Evolutionary conservation across 2,329 filamentous ascomycete species (phyloP).

Genomic region (Rachicladosporium sp.): DNA sequence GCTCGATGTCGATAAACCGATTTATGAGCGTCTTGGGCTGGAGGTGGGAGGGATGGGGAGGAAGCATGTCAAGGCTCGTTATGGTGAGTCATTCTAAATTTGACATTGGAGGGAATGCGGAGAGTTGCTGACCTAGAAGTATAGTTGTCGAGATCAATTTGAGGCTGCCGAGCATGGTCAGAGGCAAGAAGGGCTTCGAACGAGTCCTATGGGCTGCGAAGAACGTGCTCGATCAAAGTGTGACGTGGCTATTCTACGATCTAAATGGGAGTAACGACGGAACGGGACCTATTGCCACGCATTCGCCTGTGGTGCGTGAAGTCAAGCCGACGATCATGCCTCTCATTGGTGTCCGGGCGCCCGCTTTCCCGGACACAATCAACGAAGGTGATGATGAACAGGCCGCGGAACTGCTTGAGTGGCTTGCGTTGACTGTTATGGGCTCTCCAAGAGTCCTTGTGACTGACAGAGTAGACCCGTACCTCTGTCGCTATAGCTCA

Average conservation of each 20-base stretch:
- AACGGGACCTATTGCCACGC: constrained; percentile 12
- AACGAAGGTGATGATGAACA: constrained; percentile 48
- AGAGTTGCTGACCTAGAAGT: not conserved
- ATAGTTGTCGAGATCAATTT: constrained; percentile 68
- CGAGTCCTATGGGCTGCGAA: constrained; percentile 65
- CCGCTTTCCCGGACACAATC: constrained; percentile 15
- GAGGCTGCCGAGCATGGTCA: constrained; percentile 60
- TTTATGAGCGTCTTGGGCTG: constrained; percentile 72
- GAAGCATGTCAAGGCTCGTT: constrained; percentile 59
- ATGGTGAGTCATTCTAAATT: constrained; percentile 42
- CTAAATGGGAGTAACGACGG: constrained; percentile 19
- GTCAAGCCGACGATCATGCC: constrained; percentile 15
- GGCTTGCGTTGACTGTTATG: constrained; percentile 56
- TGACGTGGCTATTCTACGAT: constrained; percentile 71
- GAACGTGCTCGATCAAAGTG: constrained; percentile 55
- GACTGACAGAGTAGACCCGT: constrained; percentile 52
- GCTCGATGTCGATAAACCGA: constrained; percentile 67
- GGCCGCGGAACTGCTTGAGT: constrained; percentile 57
- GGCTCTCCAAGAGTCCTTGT: constrained; percentile 48
- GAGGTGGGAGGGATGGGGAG: constrained; percentile 45
- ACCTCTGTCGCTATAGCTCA: constrained; percentile 51
- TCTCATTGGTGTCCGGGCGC: constrained; percentile 19
- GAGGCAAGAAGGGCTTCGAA: constrained; percentile 73
- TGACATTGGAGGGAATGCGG: not conserved
- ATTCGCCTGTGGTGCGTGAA: constrained; percentile 20